Evolutionary conservation across 2,329 filamentous ascomycete species (phyloP).

Genomic region (Paramyrothecium roridum): DNA sequence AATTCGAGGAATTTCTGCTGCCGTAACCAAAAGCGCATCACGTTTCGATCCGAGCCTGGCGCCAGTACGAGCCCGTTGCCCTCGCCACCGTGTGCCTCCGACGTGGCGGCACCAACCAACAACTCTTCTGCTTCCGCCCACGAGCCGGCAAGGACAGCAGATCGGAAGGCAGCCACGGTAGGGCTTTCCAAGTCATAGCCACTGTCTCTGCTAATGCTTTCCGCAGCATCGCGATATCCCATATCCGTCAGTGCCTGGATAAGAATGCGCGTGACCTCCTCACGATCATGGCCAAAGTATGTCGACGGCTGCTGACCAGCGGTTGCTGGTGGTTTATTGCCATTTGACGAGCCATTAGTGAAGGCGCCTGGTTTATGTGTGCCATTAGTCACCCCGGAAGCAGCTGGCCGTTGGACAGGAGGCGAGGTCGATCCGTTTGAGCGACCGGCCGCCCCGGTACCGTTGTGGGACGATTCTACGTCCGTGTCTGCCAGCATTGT

Average conservation of each 20-base stretch:
- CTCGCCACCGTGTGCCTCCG: slow-evolving; percentile 26
- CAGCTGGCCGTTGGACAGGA: slow-evolving; percentile 14
- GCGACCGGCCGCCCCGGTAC: slow-evolving; percentile 36
- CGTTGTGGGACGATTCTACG: slow-evolving; percentile 49
- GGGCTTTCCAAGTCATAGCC: slow-evolving; percentile 84
- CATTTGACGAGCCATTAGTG: slow-evolving; percentile 52
- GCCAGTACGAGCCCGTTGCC: slow-evolving; percentile 69
- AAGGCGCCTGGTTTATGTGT: slow-evolving; percentile 40
- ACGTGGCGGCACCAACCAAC: slow-evolving; percentile 54
- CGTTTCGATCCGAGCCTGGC: slow-evolving; percentile 68
- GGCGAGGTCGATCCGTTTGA: slow-evolving; percentile 40
- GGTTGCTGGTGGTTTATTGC: slow-evolving; percentile 16
- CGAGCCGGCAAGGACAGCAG: slow-evolving; percentile 72
- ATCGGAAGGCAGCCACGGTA: slow-evolving; percentile 81
- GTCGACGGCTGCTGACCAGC: slow-evolving; percentile 17
- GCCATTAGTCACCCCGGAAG: slow-evolving; percentile 39
- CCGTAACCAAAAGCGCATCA: slow-evolving; percentile 84
- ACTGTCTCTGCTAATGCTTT: slow-evolving; percentile 73
- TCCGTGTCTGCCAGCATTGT: slow-evolving; percentile 64
- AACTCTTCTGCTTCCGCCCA: slow-evolving; percentile 86
- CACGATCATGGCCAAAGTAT: slow-evolving; percentile 84
- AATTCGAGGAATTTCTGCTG: slow-evolving; percentile 95
- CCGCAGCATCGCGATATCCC: slow-evolving; percentile 77
- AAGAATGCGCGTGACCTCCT: slow-evolving; percentile 88
- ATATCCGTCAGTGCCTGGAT: slow-evolving; percentile 89